These are phyloP conservation scores for Hyaloscypha bicolor DNA, from an alignment of 495 filamentous ascomycete species.

Conservation along the genomic window DNA sequence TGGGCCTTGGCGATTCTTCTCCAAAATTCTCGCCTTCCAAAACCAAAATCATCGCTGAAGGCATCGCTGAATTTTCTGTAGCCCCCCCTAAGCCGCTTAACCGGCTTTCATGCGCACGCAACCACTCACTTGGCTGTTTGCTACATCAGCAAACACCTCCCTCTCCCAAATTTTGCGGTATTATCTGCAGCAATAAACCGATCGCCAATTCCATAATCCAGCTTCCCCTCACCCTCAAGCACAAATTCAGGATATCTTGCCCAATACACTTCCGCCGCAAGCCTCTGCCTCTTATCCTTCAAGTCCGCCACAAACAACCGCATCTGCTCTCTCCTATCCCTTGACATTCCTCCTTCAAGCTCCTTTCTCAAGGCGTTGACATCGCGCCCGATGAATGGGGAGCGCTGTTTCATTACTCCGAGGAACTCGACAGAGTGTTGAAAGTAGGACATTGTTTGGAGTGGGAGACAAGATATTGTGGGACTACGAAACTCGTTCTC, in stretches of 20 bases:
- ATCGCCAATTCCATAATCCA: background rate
- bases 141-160: background rate
- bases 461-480: background rate
- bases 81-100: too few relatives aligned
- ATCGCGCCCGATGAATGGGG: background rate
- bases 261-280: background rate
- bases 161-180: background rate
- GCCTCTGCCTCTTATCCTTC: background rate
- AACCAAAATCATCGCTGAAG: too few relatives aligned
- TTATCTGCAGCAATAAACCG: background rate
- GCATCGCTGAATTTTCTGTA: too few relatives aligned
- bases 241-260: conserved; percentile 4
- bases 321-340: conserved; percentile 4
- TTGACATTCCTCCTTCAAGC: conserved; percentile 3
- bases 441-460: background rate
- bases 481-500: background rate
- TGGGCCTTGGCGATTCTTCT: too few relatives aligned
- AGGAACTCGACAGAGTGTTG: background rate
- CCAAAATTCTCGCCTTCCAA: too few relatives aligned
- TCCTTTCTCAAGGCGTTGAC: background rate
- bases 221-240: background rate
- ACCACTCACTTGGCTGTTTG: background rate
- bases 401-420: background rate
- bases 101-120: too few relatives aligned
- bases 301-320: background rate